A percentile compares a stretch with the other conserved stretches of the same genome.
Evolutionary conservation across 176 grass and related monocot species (phyloP).

Genomic region (Metroxylon sagu): DNA sequence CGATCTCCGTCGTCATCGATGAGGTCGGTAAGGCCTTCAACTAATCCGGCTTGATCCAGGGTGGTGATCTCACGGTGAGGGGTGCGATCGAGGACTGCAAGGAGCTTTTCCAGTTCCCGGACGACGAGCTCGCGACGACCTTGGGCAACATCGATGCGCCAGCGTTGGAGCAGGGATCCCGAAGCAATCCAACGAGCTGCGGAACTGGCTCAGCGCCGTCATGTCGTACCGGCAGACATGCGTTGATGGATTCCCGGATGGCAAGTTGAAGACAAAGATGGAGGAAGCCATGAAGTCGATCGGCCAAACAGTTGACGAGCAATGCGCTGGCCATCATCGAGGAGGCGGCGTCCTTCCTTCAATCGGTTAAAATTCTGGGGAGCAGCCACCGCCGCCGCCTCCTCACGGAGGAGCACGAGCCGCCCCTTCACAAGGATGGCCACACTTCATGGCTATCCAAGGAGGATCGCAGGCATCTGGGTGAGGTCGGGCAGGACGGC

Average conservation of each 20-base stretch:
- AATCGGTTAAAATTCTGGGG: no score
- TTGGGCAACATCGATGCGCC: slow-evolving; percentile 27
- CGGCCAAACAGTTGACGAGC: slow-evolving; percentile 1
- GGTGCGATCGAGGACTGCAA: slow-evolving; percentile 53
- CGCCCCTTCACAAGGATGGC: not conserved
- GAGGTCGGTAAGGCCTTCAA: slow-evolving; percentile 47
- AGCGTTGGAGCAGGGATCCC: slow-evolving; percentile 29
- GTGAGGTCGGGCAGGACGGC: not conserved
- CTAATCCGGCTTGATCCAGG: slow-evolving; percentile 40
- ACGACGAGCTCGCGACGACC: slow-evolving; percentile 44
- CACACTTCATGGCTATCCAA: not conserved
- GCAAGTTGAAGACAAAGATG: slow-evolving; percentile 2
- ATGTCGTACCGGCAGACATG: slow-evolving; percentile 8
- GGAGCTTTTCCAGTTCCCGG: slow-evolving; percentile 38
- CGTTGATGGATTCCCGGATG: slow-evolving; percentile 7
- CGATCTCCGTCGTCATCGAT: slow-evolving; percentile 41
- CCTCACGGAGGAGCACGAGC: not conserved
- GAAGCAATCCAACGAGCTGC: slow-evolving; percentile 5
- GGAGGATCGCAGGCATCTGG: not conserved
- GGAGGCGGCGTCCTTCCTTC: not conserved
- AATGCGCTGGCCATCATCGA: slow-evolving; percentile 3
- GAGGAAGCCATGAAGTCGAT: not conserved
- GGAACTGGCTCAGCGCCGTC: slow-evolving; percentile 15
- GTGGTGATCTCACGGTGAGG: slow-evolving; percentile 41
- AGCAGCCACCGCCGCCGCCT: not conserved